phyloP scores from a whole-genome alignment of 2,329 filamentous ascomycete species.

The Aureobasidium sp. region DNA sequence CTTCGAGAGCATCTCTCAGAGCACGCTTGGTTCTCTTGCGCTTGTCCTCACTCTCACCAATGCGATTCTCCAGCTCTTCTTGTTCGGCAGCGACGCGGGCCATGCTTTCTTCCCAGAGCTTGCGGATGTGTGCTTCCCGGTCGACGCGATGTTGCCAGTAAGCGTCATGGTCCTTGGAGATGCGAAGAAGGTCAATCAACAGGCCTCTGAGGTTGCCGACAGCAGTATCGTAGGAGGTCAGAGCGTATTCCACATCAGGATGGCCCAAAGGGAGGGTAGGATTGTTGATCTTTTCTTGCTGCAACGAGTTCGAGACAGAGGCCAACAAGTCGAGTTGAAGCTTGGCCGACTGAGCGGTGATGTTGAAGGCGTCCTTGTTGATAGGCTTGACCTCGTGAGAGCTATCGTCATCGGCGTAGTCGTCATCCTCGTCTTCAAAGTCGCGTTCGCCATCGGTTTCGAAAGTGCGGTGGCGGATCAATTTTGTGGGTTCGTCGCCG shows the following conservation, averaged over 20 bases:
- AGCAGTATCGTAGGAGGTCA: slow-evolving; percentile 79
- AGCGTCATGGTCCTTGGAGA: slow-evolving; percentile 85
- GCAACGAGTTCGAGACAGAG: slow-evolving; percentile 73
- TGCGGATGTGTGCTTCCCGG: slow-evolving; percentile 79
- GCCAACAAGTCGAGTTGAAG: slow-evolving; percentile 85
- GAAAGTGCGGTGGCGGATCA: background rate
- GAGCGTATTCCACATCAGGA: slow-evolving; percentile 63
- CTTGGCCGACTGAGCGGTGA: slow-evolving; percentile 90
- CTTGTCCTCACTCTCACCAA: slow-evolving; percentile 85
- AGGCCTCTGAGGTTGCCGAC: slow-evolving; percentile 80
- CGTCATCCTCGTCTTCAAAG: slow-evolving; percentile 50
- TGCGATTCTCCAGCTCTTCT: slow-evolving; percentile 76
- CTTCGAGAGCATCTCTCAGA: slow-evolving; percentile 73
- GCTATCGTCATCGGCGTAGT: slow-evolving; percentile 74
- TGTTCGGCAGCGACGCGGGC: slow-evolving; percentile 91
- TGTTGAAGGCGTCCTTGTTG: slow-evolving; percentile 90
- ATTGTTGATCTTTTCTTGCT: slow-evolving; percentile 59
- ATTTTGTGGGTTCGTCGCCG: slow-evolving; percentile 26
- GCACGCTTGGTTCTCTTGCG: slow-evolving; percentile 82
- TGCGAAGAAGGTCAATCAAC: slow-evolving; percentile 78
- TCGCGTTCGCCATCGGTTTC: slow-evolving; percentile 45
- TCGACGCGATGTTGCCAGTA: slow-evolving; percentile 96
- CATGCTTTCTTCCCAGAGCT: slow-evolving; percentile 99
- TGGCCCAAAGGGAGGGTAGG: slow-evolving; percentile 68
- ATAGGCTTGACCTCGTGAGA: slow-evolving; percentile 62